Percentiles rank a stretch among this genome's conserved stretches.
Evolutionary conservation across 2,329 filamentous ascomycete species (phyloP).

Genomic region (Cladophialophora yegresii): DNA sequence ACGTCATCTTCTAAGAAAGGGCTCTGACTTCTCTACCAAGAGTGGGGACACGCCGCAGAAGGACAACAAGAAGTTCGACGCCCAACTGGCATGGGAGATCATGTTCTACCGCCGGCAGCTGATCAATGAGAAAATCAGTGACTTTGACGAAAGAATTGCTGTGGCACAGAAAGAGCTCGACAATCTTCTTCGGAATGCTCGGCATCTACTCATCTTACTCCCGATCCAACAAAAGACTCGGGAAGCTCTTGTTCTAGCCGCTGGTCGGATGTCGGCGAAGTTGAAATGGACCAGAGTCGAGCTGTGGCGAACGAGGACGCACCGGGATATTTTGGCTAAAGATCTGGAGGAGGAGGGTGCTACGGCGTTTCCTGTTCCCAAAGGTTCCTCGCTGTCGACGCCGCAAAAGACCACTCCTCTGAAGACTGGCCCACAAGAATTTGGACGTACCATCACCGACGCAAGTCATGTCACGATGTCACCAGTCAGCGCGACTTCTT

Average conservation of each 20-base stretch:
- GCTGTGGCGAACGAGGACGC: constrained; percentile 88
- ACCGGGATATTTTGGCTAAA: constrained; percentile 80
- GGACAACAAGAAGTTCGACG: constrained; percentile 51
- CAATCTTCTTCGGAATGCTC: constrained; percentile 78
- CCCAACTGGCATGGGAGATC: constrained; percentile 83
- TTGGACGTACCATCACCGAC: constrained; percentile 31
- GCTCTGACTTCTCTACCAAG: constrained; percentile 56
- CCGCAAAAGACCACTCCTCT: constrained; percentile 34
- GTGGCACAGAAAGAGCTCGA: constrained; percentile 76
- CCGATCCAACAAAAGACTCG: constrained; percentile 89
- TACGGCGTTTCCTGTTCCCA: constrained; percentile 36
- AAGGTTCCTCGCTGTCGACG: constrained; percentile 26
- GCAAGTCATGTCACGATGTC: constrained; percentile 30
- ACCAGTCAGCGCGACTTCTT: constrained; percentile 30
- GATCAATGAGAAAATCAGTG: constrained; percentile 78
- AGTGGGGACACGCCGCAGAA: constrained; percentile 61
- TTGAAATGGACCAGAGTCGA: constrained; percentile 93
- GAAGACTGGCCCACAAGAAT: constrained; percentile 20
- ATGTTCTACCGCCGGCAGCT: constrained; percentile 77
- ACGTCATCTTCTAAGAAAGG: constrained; percentile 68
- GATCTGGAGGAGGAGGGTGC: constrained; percentile 77
- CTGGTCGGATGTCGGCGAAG: constrained; percentile 80
- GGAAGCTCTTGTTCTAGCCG: constrained; percentile 81
- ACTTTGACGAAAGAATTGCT: constrained; percentile 77
- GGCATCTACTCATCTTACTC: constrained; percentile 83